These are phyloP conservation scores for Heterobasidion occidentale DNA, from an alignment of 1,284 basidiomycete genomes.

Conservation along the genomic window DNA sequence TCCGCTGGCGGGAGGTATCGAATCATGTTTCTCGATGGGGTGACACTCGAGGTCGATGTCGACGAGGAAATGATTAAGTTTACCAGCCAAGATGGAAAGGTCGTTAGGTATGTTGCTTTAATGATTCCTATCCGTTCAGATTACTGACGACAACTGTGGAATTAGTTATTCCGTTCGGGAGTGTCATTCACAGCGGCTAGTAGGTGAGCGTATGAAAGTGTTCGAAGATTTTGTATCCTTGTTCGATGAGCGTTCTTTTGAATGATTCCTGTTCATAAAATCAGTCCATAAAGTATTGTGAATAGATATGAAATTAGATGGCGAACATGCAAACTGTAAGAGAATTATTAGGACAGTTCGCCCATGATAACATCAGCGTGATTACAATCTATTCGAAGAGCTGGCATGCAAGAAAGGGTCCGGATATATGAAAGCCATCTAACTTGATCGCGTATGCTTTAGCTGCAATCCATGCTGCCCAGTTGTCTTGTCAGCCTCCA, in stretches of 20 bases:
- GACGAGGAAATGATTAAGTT: constrained; percentile 34
- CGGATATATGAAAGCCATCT: too few species aligned
- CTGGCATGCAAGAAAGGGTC: too few species aligned
- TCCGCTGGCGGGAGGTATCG: constrained; percentile 30
- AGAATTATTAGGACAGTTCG: not conserved
- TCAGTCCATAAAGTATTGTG: not conserved
- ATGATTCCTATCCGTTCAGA: not conserved
- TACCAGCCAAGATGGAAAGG: constrained; percentile 18
- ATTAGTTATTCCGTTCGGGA: constrained; percentile 28
- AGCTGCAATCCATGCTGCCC: constrained; percentile 10
- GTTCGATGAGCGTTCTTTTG: constrained; percentile 23
- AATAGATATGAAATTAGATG: not conserved
- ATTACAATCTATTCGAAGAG: too few species aligned
- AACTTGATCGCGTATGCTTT: constrained; percentile 1
- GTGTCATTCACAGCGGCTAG: constrained; percentile 20
- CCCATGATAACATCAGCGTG: too few species aligned
- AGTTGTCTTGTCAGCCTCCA: constrained; percentile 16
- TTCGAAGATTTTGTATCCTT: constrained; percentile 34
- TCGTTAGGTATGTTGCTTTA: constrained; percentile 19
- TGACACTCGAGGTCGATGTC: constrained; percentile 31
- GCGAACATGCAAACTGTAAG: not conserved
- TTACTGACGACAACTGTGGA: not conserved
- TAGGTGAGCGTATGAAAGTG: constrained; percentile 33
- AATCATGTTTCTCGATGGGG: constrained; percentile 40
- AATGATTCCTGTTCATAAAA: constrained; percentile 1